phyloP scores from a whole-genome alignment of 768 basidiomycete genomes.

The Heimioporus sp. region DNA sequence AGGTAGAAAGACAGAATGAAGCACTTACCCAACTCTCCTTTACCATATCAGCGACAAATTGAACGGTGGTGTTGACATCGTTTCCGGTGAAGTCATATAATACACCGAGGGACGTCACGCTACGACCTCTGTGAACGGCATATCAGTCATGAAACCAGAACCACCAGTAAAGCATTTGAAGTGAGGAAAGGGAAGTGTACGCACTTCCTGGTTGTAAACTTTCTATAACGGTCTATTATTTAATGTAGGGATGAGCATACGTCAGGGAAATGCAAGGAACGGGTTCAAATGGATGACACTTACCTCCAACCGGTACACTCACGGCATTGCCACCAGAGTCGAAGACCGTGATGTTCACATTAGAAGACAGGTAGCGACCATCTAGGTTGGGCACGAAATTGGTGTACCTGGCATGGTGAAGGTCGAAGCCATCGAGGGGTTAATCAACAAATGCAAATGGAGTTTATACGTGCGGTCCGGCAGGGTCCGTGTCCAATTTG shows the following conservation, averaged over 20 bases:
- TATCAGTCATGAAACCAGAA: background rate
- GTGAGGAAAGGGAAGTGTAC: conserved; percentile 15
- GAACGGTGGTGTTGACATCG: conserved; percentile 69
- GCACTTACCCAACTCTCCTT: conserved; percentile 68
- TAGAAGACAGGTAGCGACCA: conserved; percentile 79
- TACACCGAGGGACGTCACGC: conserved; percentile 78
- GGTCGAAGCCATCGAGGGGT: background rate
- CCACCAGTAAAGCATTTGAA: background rate
- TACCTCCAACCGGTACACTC: conserved; percentile 47
- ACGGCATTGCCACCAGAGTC: conserved; percentile 36
- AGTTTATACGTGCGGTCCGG: background rate
- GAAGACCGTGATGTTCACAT: conserved; percentile 77
- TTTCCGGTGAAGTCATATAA: conserved; percentile 77
- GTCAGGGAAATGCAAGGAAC: conserved; percentile 17
- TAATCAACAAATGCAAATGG: background rate
- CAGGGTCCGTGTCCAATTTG: background rate
- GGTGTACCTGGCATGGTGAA: conserved; percentile 40
- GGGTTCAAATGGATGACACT: conserved; percentile 1
- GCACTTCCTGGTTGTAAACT: conserved; percentile 74
- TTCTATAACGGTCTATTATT: conserved; percentile 52
- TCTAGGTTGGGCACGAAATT: conserved; percentile 66
- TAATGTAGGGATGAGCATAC: conserved; percentile 29
- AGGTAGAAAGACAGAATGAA: background rate
- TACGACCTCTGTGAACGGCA: conserved; percentile 47
- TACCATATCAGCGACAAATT: conserved; percentile 70